These are phyloP conservation scores for Penicillium glabrum DNA, from an alignment of 2,329 filamentous ascomycete species.

Conservation along the genomic window DNA sequence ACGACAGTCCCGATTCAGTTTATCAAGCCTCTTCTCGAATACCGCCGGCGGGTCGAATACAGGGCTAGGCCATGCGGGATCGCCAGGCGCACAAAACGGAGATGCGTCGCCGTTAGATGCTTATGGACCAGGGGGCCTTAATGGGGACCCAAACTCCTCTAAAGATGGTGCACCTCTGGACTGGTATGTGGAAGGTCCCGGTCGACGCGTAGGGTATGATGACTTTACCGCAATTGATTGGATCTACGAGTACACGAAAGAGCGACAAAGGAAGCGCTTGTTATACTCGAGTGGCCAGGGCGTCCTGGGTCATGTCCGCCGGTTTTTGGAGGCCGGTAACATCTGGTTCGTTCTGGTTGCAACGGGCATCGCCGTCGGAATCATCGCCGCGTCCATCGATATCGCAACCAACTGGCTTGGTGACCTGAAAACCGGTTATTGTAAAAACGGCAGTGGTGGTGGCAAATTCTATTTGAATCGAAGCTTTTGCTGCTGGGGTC, in stretches of 20 bases:
- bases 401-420: conserved; percentile 90
- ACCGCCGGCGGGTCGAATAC: conserved; percentile 26
- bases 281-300: conserved; percentile 69
- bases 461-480: conserved; percentile 89
- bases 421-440: conserved; percentile 88
- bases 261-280: conserved; percentile 81
- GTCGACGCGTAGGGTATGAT: conserved; percentile 88
- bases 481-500: conserved; percentile 89
- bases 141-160: conserved; percentile 27
- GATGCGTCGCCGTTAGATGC: conserved; percentile 26
- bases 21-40: conserved; percentile 40
- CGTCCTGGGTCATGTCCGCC: conserved; percentile 69
- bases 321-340: conserved; percentile 80
- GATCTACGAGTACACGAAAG: conserved; percentile 98
- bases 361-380: conserved; percentile 79
- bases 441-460: conserved; percentile 71
- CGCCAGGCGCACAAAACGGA: conserved; percentile 29
- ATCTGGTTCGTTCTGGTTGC: conserved; percentile 87
- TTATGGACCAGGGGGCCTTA: conserved; percentile 20
- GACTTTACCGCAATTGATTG: conserved; percentile 97
- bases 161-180: conserved; percentile 56
- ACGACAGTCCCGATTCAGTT: conserved; percentile 37
- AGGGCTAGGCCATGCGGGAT: conserved; percentile 24
- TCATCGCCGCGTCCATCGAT: conserved; percentile 85
- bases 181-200: conserved; percentile 89